phyloP scores from a whole-genome alignment of 805 yeast genomes.

The Saccharomycopsis microspora region DNA sequence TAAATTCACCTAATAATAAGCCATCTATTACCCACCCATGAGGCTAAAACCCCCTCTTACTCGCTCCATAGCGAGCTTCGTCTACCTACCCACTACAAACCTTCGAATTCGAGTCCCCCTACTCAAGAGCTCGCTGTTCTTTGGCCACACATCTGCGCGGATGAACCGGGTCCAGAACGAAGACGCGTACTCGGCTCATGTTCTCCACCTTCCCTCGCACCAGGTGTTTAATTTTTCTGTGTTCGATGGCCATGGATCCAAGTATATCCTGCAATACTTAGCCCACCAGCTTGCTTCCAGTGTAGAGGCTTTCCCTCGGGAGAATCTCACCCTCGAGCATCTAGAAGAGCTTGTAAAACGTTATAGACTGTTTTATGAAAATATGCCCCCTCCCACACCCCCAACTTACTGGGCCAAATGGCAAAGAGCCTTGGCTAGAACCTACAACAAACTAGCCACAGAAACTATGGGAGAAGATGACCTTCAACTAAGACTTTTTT shows the following conservation, averaged over 20 bases:
- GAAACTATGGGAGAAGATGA: conserved; percentile 35
- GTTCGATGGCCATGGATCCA: conserved; percentile 95
- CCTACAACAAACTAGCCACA: conserved; percentile 25
- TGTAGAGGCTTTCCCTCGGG: conserved; percentile 33
- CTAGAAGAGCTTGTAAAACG: conserved; percentile 35
- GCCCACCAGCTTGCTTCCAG: conserved; percentile 38
- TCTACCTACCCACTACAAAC: background rate
- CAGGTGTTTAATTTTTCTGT: conserved; percentile 51
- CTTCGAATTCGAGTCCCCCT: conserved; percentile 21
- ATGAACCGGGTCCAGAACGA: conserved; percentile 73
- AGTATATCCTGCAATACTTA: conserved; percentile 56
- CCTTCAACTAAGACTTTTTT: conserved; percentile 44
- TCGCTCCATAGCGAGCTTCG: too few relatives aligned
- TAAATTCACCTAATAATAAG: too few relatives aligned
- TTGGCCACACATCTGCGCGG: conserved; percentile 73
- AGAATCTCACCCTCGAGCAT: conserved; percentile 22
- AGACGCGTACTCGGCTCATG: conserved; percentile 57
- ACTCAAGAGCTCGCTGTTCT: conserved; percentile 51
- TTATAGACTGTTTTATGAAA: conserved; percentile 28
- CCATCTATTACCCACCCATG: too few relatives aligned
- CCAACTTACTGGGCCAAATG: conserved; percentile 81
- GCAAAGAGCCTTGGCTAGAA: conserved; percentile 33
- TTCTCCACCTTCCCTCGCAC: background rate
- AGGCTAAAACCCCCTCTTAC: too few relatives aligned
- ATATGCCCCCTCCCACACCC: conserved; percentile 18